Base-by-base conservation (phyloP, 257 asterid genomes). In the Solanum phureja region DNA sequence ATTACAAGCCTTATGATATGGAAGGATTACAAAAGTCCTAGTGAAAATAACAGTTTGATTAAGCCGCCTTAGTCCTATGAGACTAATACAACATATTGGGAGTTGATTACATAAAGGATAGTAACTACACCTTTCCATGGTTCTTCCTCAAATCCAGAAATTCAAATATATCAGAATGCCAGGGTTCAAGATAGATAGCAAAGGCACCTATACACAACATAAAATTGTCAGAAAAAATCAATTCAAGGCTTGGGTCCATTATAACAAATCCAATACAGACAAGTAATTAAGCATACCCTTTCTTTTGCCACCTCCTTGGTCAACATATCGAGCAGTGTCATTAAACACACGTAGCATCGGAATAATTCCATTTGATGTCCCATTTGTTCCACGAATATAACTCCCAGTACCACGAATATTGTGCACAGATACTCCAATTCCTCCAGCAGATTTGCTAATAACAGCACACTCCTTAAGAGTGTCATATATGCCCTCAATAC, bases 301-400 rank as follows among this genome's bases (percentile, higher is more conserved):
- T 90, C 99, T 94, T 92, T 95, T 97, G 93, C 99, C 99, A 89
- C 99, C 98, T 5, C 99, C 99, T 87, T 96, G 98, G 86, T 96
- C 99, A 87, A 97, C 99, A 90, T 96, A 95, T 19, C 99, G 94
- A 89, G 99, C 99, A 52, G 99, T 96, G 89, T 95, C 99, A 91
- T 97, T 96, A 90, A 96, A 96, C 87, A 97, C 99, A 31, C 99
- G 93, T 74, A 97, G 95, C 99, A 97, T 94, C 1, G 99, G 99
- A 83, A 97, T 95, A 92, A 97, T 94, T 60, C 99, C 99, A 91
- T 97, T 97, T 37, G 99, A 97, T 72, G 93, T 91, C 84, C 98
- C 99, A 96, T 97, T 96, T 27, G 99, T 97, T 83, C 99, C 99
- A 88, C 99, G 98, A 12, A 97, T 97, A 77, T 97, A 96, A 91